Base-by-base conservation (phyloP, 2,329 filamentous ascomycete genomes). In the Drechslerella dactyloides region DNA sequence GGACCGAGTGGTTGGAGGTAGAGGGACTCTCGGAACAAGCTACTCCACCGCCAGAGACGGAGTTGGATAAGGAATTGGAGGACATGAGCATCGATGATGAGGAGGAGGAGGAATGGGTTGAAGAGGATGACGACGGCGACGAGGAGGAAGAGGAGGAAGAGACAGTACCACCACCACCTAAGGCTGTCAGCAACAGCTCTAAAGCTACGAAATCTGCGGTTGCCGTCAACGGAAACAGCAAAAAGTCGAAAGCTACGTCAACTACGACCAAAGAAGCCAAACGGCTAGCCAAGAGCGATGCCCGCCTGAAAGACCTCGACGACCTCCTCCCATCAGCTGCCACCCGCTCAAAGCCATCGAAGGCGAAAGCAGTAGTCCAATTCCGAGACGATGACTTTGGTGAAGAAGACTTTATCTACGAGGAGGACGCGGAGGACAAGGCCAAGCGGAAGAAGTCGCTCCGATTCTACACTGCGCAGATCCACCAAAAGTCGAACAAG, bases 401-500 rank as follows among this genome's bases (percentile, higher is more conserved):
- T 76, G 94, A 99, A 77, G 92, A 96, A 79, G 89, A 90, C 15
- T 82, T 83, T 2, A 85, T 97, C 68, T 91, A 92, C 60, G 87
- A 88, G 10, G 85, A 87, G 73, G 87, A 93, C 72, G 89, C 91
- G 0, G 90, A 90, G 46, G 91, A 96, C 77, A 99, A 99, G 81
- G 90, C 89, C 0, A 86, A 87, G 69, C 90, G 90, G 80, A 96
- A 94, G 84, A 96, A 96, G 83, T 91, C 87, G 74, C 85, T 99
- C 66, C 90, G 92, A 74, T 99, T 99, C 84, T 99, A 99, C 84
- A 97, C 96, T 1, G 96, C 93, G 1, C 94, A 99, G 79, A 94
- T 99, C 75, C 89, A 90, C 27, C 93, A 97, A 79, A 97, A 97
- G 81, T 87, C 91, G 64, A 96, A 91, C 82, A 93, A 91, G 79